Conservation (phyloP, 768 basidiomycete genomes). For the Exidia glandulosa region DNA sequence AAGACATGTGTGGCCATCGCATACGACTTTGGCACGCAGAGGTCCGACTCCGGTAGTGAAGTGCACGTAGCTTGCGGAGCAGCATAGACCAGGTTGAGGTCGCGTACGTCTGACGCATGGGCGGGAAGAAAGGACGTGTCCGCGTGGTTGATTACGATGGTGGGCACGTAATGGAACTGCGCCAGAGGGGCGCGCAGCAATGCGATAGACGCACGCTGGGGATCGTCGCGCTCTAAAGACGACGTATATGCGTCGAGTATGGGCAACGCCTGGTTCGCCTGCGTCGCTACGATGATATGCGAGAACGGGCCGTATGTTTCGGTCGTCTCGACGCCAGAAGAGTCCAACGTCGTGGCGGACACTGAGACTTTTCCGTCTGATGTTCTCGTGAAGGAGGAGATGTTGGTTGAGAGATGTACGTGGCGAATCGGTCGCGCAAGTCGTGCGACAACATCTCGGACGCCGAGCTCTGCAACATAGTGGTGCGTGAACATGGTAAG, state of each 20-base stretch:
- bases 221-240: slow-evolving; percentile 23
- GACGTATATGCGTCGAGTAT: slow-evolving; percentile 38
- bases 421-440: slow-evolving; percentile 35
- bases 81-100: slow-evolving; percentile 49
- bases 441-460: slow-evolving; percentile 44
- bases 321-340: slow-evolving; percentile 12
- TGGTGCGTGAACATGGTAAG: slow-evolving; percentile 56
- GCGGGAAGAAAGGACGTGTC: slow-evolving; percentile 48
- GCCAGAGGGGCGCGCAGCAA: slow-evolving; percentile 38
- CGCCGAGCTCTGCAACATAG: slow-evolving; percentile 51
- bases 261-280: slow-evolving; percentile 50
- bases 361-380: slow-evolving; percentile 25
- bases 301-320: slow-evolving; percentile 38
- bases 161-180: slow-evolving; percentile 41
- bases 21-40: slow-evolving; percentile 34
- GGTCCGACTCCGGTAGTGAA: not conserved
- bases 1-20: slow-evolving; percentile 67
- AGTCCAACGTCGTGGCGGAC: slow-evolving; percentile 22
- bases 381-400: slow-evolving; percentile 35
- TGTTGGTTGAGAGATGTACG: slow-evolving; percentile 44
- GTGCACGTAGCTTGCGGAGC: not conserved
- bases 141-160: slow-evolving; percentile 62
- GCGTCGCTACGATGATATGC: slow-evolving; percentile 63
- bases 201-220: slow-evolving; percentile 19
- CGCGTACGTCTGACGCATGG: slow-evolving; percentile 37